Conservation (phyloP, 2,329 filamentous ascomycete species). For the Alternaria conjuncta region DNA sequence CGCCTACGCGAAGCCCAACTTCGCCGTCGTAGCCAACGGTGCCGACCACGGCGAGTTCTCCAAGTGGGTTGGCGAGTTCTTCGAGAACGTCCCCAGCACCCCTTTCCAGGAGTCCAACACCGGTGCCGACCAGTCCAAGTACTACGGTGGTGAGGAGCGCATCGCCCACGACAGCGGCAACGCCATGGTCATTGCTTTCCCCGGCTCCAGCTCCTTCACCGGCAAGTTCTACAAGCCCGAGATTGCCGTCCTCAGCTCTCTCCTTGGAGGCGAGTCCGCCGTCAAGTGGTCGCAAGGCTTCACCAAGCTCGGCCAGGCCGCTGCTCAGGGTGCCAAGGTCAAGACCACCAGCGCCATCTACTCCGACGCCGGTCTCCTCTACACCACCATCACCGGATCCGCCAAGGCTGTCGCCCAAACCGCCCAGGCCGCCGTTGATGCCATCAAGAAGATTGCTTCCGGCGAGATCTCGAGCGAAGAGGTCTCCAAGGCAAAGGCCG, state of each 20-base stretch:
- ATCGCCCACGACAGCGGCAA: conserved; percentile 79
- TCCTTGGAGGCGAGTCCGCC: conserved; percentile 86
- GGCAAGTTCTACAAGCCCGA: conserved; percentile 84
- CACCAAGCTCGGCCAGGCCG: conserved; percentile 82
- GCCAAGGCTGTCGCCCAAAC: conserved; percentile 75
- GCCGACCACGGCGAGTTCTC: conserved; percentile 75
- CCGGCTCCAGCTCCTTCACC: conserved; percentile 79
- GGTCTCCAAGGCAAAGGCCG: conserved; percentile 87
- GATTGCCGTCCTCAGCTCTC: conserved; percentile 81
- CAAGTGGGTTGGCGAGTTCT: conserved; percentile 95
- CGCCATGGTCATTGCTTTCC: conserved; percentile 88
- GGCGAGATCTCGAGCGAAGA: conserved; percentile 82
- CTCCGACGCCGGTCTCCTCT: conserved; percentile 91
- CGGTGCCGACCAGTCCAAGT: conserved; percentile 74
- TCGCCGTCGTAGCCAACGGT: conserved; percentile 90
- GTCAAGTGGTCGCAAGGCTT: conserved; percentile 98
- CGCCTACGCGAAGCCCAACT: conserved; percentile 87
- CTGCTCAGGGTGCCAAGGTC: conserved; percentile 70
- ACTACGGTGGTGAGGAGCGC: conserved; percentile 94
- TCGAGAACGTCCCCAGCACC: conserved; percentile 69
- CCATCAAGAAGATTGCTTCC: conserved; percentile 79
- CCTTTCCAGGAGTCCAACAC: conserved; percentile 55
- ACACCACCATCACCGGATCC: conserved; percentile 79
- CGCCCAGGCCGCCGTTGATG: conserved; percentile 78
- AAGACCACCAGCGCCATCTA: conserved; percentile 81